Evolutionary conservation across 768 basidiomycete species (phyloP).

Genomic region (Mycena vulgaris): DNA sequence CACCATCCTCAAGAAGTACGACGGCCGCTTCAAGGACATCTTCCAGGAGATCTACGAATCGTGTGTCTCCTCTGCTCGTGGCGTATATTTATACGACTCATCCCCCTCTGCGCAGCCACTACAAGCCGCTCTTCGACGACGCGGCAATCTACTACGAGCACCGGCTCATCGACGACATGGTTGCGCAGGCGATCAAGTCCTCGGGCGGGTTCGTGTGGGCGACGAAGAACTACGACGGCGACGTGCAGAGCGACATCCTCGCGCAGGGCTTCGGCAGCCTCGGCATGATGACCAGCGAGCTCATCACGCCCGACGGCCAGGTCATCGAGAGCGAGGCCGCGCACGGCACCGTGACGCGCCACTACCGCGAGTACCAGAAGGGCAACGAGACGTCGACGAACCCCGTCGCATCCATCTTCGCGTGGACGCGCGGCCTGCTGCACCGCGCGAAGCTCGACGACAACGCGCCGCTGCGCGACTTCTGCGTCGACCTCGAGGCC

Average conservation of each 20-base stretch:
- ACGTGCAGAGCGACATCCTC: conserved; percentile 92
- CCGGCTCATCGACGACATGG: conserved; percentile 98
- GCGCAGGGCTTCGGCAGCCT: conserved; percentile 97
- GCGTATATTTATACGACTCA: not conserved
- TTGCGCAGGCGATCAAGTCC: conserved; percentile 97
- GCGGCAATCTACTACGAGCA: conserved; percentile 93
- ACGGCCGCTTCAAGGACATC: conserved; percentile 99
- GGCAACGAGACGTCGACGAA: conserved; percentile 98
- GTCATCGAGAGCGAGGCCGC: conserved; percentile 97
- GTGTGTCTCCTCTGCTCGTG: conserved; percentile 36
- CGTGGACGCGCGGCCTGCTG: conserved; percentile 96
- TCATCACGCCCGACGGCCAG: conserved; percentile 95
- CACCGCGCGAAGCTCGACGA: conserved; percentile 94
- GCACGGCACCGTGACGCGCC: conserved; percentile 95
- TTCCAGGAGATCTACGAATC: conserved; percentile 96
- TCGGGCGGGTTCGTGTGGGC: conserved; percentile 92
- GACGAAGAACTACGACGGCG: conserved; percentile 87
- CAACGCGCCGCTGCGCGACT: conserved; percentile 80
- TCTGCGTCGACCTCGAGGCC: conserved; percentile 86
- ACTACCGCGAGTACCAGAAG: conserved; percentile 98
- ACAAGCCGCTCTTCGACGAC: conserved; percentile 79
- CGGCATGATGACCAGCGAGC: conserved; percentile 98
- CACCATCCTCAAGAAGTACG: conserved; percentile 97
- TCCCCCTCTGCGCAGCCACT: conserved; percentile 52
- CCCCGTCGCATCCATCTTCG: conserved; percentile 98